phyloP scores from a whole-genome alignment of 768 basidiomycete genomes.

The Boletus huronensis region DNA sequence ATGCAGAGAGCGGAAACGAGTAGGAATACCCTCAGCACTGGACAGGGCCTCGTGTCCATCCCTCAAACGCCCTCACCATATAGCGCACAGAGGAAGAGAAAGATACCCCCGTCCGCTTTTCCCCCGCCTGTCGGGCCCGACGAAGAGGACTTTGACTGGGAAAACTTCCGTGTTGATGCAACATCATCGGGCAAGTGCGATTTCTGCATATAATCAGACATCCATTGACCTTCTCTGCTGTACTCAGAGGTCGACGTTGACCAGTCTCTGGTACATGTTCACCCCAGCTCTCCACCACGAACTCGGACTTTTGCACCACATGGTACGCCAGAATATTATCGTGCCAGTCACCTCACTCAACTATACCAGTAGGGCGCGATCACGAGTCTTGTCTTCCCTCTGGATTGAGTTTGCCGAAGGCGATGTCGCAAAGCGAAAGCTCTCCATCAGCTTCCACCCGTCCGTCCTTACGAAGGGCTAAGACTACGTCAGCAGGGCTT shows the following conservation, averaged over 20 bases:
- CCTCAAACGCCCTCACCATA: background rate
- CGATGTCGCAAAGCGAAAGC: conserved; percentile 7
- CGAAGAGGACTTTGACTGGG: conserved; percentile 33
- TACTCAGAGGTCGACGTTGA: conserved; percentile 23
- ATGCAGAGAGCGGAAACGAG: background rate
- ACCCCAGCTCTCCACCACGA: conserved; percentile 7
- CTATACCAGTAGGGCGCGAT: background rate
- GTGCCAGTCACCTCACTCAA: background rate
- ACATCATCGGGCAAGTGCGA: conserved; percentile 21
- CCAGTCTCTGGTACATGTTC: conserved; percentile 13
- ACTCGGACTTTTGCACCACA: background rate
- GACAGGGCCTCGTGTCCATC: background rate
- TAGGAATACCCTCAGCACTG: background rate
- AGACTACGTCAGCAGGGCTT: conserved; percentile 41
- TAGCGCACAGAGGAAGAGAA: background rate
- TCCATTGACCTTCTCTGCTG: background rate
- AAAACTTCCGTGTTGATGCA: conserved; percentile 19
- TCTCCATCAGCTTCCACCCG: conserved; percentile 5
- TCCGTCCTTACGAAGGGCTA: conserved; percentile 34
- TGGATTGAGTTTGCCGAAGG: conserved; percentile 1
- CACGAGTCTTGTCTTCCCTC: background rate
- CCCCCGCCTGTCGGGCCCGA: conserved; percentile 10
- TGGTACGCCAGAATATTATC: conserved; percentile 5
- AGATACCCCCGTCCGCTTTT: background rate
- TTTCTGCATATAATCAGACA: background rate